Conservation (phyloP, 441 rosid genomes). For the Heliophila coronopifolia region DNA sequence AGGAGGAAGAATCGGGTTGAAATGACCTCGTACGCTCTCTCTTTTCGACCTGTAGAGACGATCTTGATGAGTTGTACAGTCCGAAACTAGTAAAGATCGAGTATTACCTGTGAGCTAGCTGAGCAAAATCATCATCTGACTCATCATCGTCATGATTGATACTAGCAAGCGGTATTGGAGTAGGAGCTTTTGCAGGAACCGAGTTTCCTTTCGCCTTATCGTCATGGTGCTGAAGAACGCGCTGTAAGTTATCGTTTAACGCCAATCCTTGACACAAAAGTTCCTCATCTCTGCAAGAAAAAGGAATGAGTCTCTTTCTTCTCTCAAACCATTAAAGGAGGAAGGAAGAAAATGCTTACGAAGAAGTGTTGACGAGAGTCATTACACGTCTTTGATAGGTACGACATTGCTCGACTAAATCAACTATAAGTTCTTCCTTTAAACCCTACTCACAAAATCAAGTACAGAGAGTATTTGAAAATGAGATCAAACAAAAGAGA, state of each 20-base stretch:
- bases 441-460: conserved; percentile 48
- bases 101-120: conserved; percentile 73
- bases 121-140: conserved; percentile 82
- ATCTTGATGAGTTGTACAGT: not conserved
- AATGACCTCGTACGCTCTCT: conserved; percentile 40
- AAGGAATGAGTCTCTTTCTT: conserved; percentile 2
- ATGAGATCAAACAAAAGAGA: conserved; percentile 7
- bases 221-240: conserved; percentile 72
- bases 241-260: conserved; percentile 80
- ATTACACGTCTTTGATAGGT: conserved; percentile 76
- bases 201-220: conserved; percentile 61
- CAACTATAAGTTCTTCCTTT: conserved; percentile 82
- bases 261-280: conserved; percentile 78
- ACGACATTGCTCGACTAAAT: conserved; percentile 88
- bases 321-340: conserved; percentile 7
- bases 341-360: conserved; percentile 40
- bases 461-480: conserved; percentile 9
- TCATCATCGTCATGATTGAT: conserved; percentile 79
- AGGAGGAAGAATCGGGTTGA: conserved; percentile 65
- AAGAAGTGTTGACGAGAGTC: conserved; percentile 69
- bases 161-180: conserved; percentile 53
- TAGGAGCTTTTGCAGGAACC: conserved; percentile 29
- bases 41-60: conserved; percentile 60
- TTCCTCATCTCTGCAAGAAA: conserved; percentile 61
- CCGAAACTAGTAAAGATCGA: not conserved